Conservation (phyloP, 2,329 filamentous ascomycete genomes). For the Coleophoma crateriformis region DNA sequence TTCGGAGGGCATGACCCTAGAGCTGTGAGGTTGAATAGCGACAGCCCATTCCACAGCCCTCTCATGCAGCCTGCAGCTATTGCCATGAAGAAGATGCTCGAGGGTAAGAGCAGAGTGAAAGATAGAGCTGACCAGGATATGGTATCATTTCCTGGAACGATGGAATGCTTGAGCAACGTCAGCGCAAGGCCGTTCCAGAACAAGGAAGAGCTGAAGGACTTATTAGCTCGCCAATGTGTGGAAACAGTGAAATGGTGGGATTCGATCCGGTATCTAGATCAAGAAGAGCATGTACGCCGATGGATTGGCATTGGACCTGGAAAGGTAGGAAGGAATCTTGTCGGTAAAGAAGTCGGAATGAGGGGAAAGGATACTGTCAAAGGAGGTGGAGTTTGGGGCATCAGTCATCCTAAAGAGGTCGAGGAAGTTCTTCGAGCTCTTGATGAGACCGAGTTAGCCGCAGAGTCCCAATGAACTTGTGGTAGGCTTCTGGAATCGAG, state of each 20-base stretch:
- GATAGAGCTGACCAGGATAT: constrained; percentile 55
- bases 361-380: constrained; percentile 71
- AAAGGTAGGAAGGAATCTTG: constrained; percentile 87
- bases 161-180: constrained; percentile 84
- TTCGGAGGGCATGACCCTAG: constrained; percentile 89
- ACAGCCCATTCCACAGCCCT: constrained; percentile 86
- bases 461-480: no score
- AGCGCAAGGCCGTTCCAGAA: constrained; percentile 71
- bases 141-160: constrained; percentile 66
- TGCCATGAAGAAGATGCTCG: constrained; percentile 65
- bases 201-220: constrained; percentile 68
- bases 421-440: constrained; percentile 62
- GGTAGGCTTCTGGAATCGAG: no score
- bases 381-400: constrained; percentile 88
- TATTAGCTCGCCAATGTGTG: constrained; percentile 76
- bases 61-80: constrained; percentile 82
- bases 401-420: constrained; percentile 73
- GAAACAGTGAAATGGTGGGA: constrained; percentile 96
- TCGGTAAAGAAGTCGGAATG: constrained; percentile 93
- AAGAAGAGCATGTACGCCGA: constrained; percentile 71
- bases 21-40: constrained; percentile 79
- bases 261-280: constrained; percentile 82
- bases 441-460: constrained; percentile 51
- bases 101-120: constrained; percentile 47
- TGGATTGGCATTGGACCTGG: constrained; percentile 93